Conservation (phyloP, 164 flowering plant species). For the Aristolochia californica region DNA sequence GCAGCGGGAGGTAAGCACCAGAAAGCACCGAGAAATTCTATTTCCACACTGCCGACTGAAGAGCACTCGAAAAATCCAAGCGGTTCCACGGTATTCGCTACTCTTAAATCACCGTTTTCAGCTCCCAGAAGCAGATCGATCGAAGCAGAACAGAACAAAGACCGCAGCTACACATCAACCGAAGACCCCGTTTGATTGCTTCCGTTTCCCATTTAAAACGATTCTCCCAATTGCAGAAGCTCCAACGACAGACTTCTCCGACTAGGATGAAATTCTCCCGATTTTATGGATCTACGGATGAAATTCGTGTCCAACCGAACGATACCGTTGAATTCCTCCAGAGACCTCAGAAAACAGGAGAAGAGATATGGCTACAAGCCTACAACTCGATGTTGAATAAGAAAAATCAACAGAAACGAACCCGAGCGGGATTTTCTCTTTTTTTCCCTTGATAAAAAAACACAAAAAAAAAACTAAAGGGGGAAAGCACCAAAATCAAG, state of each 20-base stretch:
- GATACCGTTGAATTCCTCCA: no score
- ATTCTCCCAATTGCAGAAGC: background rate
- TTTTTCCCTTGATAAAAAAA: no score
- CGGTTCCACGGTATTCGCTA: no score
- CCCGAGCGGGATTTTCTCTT: background rate
- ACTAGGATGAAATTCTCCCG: background rate
- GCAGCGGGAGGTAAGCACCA: no score
- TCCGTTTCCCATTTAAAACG: slow-evolving; percentile 4
- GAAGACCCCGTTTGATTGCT: slow-evolving; percentile 7
- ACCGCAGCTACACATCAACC: slow-evolving; percentile 1
- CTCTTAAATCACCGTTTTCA: no score
- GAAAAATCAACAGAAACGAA: background rate
- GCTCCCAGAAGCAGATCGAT: no score
- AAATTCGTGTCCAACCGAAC: no score
- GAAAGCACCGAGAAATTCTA: no score
- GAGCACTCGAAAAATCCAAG: no score
- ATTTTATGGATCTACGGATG: background rate
- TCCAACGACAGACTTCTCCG: background rate
- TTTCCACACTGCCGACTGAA: no score
- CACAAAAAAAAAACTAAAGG: no score
- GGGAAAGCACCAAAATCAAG: slow-evolving; percentile 16
- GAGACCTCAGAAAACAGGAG: no score
- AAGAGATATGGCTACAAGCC: background rate
- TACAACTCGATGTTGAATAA: background rate
- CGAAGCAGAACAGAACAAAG: background rate